phyloP scores from a whole-genome alignment of 108 stramenopile species.

The Chaetoceros muelleri region DNA sequence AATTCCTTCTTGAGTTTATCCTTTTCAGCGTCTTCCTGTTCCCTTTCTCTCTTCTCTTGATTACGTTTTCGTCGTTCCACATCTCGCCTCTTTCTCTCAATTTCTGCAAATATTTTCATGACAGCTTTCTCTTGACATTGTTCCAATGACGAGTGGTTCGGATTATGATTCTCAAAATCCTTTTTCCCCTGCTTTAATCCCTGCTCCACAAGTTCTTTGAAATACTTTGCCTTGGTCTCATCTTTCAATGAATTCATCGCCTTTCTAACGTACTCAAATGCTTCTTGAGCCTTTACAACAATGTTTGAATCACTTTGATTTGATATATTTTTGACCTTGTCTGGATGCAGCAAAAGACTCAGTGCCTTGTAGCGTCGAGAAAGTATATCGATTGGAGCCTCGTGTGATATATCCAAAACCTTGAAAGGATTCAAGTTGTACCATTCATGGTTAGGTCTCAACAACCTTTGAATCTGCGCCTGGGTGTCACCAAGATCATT shows the following conservation, averaged over 20 bases:
- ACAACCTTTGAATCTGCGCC: slow-evolving; percentile 71
- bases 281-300: slow-evolving; percentile 37
- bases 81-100: slow-evolving; percentile 67
- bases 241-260: slow-evolving; percentile 59
- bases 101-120: slow-evolving; percentile 75
- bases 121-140: slow-evolving; percentile 45
- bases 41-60: slow-evolving; percentile 64
- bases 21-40: slow-evolving; percentile 74
- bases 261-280: slow-evolving; percentile 72
- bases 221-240: slow-evolving; percentile 39
- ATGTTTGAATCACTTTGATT: slow-evolving; percentile 5
- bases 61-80: slow-evolving; percentile 63
- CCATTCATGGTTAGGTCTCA: slow-evolving; percentile 74
- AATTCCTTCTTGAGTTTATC: slow-evolving; percentile 50
- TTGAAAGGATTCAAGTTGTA: slow-evolving; percentile 77
- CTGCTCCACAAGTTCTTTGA: slow-evolving; percentile 48
- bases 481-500: slow-evolving; percentile 48
- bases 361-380: slow-evolving; percentile 75
- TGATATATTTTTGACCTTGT: slow-evolving; percentile 44
- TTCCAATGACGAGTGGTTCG: slow-evolving; percentile 17
- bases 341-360: slow-evolving; percentile 70
- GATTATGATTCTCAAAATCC: slow-evolving; percentile 26
- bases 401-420: slow-evolving; percentile 55
- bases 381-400: slow-evolving; percentile 52
- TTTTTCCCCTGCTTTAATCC: slow-evolving; percentile 60